Base-by-base conservation (phyloP, 495 filamentous ascomycete species). In the Talaromyces thailandensis region DNA sequence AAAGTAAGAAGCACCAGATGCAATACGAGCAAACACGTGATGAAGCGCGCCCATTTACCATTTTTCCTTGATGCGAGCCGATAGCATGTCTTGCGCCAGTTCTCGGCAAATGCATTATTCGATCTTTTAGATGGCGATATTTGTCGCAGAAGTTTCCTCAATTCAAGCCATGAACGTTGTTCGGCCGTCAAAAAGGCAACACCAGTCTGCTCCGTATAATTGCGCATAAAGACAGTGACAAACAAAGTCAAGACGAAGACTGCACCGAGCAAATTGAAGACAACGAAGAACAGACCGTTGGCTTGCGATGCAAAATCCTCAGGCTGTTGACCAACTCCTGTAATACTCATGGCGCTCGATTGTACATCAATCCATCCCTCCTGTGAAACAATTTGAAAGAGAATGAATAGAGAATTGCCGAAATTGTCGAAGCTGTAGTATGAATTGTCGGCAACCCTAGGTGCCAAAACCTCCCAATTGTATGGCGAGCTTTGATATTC, bases 141-240 rank as follows among this genome's bases (percentile, higher is more conserved):
- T 70, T 98, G 93, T 51, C 91, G 85, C 7, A 99, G 82, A 21
- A 96, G 80, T 76, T 99, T 99, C 57, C 94, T 82, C 65, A 99
- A 73, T 74, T 99, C 94, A 24, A 98, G 82, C 94, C 94, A 99
- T 0, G 93, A 96, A 64, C 94, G 86, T 73, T 99, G 94, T 66
- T 99, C 94, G 1, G 95, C 88, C 7, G 94, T 99, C 66, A 99
- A 74, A 73, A 92, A 99, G 1, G 94, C 94, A 60, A 99, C 94
- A 8, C 94, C 94, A 9, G 94, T 99, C 73, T 98, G 92, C 76
- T 99, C 94, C 3, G 94, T 98, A 77, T 98, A 98, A 72, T 95
- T 98, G 51, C 94, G 89, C 95, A 99, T 99, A 73, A 99, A 99
- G 56, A 99, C 94, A 64, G 94, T 97, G 35, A 98, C 94, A 71